Percentiles rank a stretch among this genome's conserved stretches.
Evolutionary conservation across 768 basidiomycete species (phyloP).

Genomic region (Sarcomyxa edulis): DNA sequence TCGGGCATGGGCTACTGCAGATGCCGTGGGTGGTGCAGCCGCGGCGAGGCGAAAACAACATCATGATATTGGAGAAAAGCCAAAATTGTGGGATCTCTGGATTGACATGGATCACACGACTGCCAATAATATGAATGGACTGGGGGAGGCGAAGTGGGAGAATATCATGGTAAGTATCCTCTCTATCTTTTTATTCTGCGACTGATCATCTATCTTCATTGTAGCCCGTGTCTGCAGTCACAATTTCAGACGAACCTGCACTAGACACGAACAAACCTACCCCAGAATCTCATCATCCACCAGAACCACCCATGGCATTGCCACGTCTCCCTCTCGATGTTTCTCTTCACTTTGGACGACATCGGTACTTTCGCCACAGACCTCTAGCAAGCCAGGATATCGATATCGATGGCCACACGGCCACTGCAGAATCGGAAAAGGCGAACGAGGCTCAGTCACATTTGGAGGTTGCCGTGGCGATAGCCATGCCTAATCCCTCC

Average conservation of each 20-base stretch:
- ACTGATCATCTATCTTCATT: not conserved
- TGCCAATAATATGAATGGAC: constrained; percentile 7
- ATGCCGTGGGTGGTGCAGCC: not conserved
- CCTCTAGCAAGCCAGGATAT: not conserved
- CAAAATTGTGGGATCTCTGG: constrained; percentile 44
- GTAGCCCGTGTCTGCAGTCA: not conserved
- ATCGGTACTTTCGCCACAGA: not conserved
- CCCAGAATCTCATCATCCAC: not conserved
- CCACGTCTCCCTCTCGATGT: not conserved
- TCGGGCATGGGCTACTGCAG: constrained; percentile 6
- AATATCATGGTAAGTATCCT: constrained; percentile 32
- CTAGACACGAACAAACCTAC: not conserved
- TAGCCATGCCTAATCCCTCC: constrained; percentile 41
- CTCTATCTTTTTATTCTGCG: not conserved
- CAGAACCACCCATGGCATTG: too few species aligned
- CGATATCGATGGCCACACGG: not conserved
- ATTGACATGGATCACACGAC: constrained; percentile 11
- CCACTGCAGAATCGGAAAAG: not conserved
- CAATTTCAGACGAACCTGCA: not conserved
- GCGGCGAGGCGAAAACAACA: not conserved
- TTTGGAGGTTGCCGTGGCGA: constrained; percentile 33
- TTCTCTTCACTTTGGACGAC: not conserved
- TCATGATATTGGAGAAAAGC: constrained; percentile 22
- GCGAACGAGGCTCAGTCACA: not conserved
- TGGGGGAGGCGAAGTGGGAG: constrained; percentile 25